phyloP scores from a whole-genome alignment of 257 asterid genomes.

The Voacanga thouarsii region DNA sequence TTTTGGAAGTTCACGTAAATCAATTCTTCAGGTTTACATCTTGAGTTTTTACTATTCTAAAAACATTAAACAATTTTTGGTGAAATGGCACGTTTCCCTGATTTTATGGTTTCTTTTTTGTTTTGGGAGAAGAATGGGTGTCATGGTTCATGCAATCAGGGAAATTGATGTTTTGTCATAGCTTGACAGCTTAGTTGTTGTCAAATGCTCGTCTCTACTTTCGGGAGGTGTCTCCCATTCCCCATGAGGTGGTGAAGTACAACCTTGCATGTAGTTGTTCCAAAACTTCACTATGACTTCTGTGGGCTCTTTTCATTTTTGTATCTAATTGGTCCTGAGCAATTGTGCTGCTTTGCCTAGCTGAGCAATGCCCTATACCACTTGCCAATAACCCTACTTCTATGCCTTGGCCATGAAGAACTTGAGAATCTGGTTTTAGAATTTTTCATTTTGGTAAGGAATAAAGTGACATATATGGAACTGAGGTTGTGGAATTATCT shows the following conservation, averaged over 20 bases:
- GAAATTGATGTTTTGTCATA: background rate
- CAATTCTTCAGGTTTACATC: conserved; percentile 62
- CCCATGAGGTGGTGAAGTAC: background rate
- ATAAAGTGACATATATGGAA: background rate
- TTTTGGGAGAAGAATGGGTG: background rate
- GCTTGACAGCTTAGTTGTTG: background rate
- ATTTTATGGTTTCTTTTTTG: background rate
- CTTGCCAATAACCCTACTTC: background rate
- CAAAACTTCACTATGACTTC: background rate
- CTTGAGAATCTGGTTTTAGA: background rate
- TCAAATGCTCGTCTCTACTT: background rate
- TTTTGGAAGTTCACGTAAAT: conserved; percentile 66
- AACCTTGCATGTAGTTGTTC: background rate
- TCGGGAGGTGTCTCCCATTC: background rate
- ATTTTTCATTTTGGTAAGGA: background rate
- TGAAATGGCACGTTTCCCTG: conserved; percentile 1
- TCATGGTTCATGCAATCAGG: background rate
- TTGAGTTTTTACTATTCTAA: background rate
- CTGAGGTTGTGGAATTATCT: background rate
- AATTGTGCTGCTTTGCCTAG: background rate
- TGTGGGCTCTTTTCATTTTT: background rate
- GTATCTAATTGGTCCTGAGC: background rate
- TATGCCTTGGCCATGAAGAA: background rate
- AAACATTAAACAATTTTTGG: background rate
- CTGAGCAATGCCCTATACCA: background rate